These are phyloP conservation scores for Scheffersomyces amazonensis DNA, from an alignment of 805 yeast genomes.

Conservation along the genomic window DNA sequence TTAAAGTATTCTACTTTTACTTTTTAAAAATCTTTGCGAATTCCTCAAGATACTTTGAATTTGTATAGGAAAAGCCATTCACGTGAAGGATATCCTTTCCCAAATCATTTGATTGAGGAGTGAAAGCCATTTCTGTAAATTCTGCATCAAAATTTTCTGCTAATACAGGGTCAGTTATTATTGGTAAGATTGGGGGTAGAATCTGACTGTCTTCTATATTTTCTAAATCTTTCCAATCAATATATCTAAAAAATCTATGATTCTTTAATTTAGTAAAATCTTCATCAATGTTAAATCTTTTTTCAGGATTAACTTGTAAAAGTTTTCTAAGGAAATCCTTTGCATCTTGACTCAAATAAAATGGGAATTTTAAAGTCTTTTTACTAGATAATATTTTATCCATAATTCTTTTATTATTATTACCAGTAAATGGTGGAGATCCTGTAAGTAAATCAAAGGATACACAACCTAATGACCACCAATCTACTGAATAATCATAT, in stretches of 20 bases:
- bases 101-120: constrained; percentile 24
- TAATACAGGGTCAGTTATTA: constrained; percentile 41
- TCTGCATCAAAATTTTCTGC: constrained; percentile 45
- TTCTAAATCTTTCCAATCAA: constrained; percentile 36
- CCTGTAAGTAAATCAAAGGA: constrained; percentile 43
- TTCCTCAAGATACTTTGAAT: constrained; percentile 31
- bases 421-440: constrained; percentile 44
- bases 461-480: constrained; percentile 49
- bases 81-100: constrained; percentile 34
- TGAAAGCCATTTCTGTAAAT: constrained; percentile 38
- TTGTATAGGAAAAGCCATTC: constrained; percentile 40
- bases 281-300: constrained; percentile 34
- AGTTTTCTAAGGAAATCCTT: constrained; percentile 38
- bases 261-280: constrained; percentile 29
- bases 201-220: constrained; percentile 12
- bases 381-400: constrained; percentile 31
- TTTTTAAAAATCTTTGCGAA: constrained; percentile 1
- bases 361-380: constrained; percentile 36
- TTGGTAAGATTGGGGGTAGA: constrained; percentile 41
- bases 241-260: constrained; percentile 38
- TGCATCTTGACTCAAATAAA: constrained; percentile 39
- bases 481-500: constrained; percentile 42
- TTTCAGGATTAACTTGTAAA: constrained; percentile 33
- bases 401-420: constrained; percentile 34
- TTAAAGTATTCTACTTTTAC: background rate